Evolutionary conservation across 108 stramenopile genomes (phyloP).

Genomic region (Skeletonema potamos): DNA sequence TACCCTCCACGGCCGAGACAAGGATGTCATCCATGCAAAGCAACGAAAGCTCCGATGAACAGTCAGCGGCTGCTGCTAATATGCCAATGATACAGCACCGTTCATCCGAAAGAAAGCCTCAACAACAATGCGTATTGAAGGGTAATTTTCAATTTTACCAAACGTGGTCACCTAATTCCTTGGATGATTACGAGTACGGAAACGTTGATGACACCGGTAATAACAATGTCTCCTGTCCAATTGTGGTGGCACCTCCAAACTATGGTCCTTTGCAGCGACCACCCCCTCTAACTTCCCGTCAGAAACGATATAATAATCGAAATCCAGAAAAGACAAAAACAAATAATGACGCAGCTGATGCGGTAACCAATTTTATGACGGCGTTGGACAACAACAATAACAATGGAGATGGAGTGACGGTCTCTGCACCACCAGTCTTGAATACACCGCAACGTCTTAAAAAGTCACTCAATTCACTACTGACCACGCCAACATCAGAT

Average conservation of each 20-base stretch:
- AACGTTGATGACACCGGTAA: not conserved
- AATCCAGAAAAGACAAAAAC: not conserved
- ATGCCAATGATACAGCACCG: not conserved
- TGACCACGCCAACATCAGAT: conserved; percentile 5
- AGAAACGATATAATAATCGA: not conserved
- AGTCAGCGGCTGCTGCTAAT: not conserved
- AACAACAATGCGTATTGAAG: conserved; percentile 3
- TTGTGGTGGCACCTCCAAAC: conserved; percentile 22
- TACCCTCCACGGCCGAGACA: not conserved
- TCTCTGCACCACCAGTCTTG: conserved; percentile 8
- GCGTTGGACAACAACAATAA: not conserved
- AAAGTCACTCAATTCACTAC: conserved; percentile 16
- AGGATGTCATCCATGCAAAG: not conserved
- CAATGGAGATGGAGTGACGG: not conserved
- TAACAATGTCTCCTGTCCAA: conserved; percentile 4
- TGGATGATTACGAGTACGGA: conserved; percentile 7
- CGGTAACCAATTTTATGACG: not conserved
- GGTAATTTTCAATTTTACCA: conserved; percentile 28
- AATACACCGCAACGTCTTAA: not conserved
- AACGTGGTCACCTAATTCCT: conserved; percentile 16
- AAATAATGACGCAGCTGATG: not conserved
- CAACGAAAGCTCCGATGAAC: not conserved
- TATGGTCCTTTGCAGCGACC: conserved; percentile 17
- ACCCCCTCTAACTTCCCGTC: not conserved
- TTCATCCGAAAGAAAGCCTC: not conserved